These are phyloP conservation scores for Starmerella sp. DNA, from an alignment of 805 yeast species.

Conservation along the genomic window DNA sequence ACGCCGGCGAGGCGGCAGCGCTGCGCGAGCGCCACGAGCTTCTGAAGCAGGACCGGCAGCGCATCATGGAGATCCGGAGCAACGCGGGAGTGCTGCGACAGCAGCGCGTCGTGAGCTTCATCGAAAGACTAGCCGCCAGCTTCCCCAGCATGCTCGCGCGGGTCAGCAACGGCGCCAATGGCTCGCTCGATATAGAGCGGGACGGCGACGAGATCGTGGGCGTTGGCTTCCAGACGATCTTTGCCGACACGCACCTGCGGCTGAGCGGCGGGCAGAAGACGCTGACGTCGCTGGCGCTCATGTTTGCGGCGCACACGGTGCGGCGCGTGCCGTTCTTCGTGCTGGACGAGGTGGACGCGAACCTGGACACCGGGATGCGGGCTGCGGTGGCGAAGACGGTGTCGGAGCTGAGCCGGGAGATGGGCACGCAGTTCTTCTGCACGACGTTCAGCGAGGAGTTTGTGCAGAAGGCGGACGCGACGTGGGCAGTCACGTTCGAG, in stretches of 20 bases:
- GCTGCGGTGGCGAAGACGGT: constrained; percentile 74
- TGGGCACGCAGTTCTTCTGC: constrained; percentile 66
- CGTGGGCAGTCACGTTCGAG: constrained; percentile 75
- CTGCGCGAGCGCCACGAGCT: constrained; percentile 56
- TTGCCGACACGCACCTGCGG: constrained; percentile 75
- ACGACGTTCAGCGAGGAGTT: constrained; percentile 93
- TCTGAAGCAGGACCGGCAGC: constrained; percentile 53
- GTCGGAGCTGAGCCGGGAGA: constrained; percentile 41
- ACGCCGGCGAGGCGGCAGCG: constrained; percentile 49
- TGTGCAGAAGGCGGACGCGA: constrained; percentile 74
- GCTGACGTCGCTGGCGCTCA: constrained; percentile 87
- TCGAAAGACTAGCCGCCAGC: constrained; percentile 59
- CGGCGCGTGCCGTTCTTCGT: constrained; percentile 96
- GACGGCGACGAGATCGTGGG: constrained; percentile 42
- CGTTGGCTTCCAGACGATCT: constrained; percentile 76
- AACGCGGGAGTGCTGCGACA: constrained; percentile 68
- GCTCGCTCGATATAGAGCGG: constrained; percentile 55
- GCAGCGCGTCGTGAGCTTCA: constrained; percentile 55
- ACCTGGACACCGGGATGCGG: constrained; percentile 83
- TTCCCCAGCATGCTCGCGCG: constrained; percentile 66
- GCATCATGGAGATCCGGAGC: constrained; percentile 57
- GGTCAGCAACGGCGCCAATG: constrained; percentile 75
- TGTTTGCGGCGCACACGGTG: constrained; percentile 84
- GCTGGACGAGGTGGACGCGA: constrained; percentile 95
- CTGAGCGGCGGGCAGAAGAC: constrained; percentile 96